Conservation (phyloP, 129 eudicot genomes). For the Pulicaria dysenterica region DNA sequence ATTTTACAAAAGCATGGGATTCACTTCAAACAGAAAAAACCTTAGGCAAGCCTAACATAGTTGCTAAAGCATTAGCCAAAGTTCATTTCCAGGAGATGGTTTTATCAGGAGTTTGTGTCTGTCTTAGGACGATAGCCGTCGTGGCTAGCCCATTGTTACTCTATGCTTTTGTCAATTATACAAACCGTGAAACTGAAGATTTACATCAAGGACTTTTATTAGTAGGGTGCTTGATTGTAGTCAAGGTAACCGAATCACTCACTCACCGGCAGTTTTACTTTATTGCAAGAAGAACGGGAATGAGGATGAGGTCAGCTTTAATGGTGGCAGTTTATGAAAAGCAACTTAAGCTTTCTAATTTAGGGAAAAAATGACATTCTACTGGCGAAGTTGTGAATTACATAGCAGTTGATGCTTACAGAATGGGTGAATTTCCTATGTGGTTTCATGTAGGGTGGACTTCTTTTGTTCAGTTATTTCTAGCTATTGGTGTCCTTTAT, state of each 20-base stretch:
- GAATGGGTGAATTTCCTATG: conserved; percentile 78
- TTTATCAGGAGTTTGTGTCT: conserved; percentile 38
- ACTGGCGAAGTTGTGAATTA: conserved; percentile 78
- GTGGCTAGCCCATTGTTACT: conserved; percentile 53
- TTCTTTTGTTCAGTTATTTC: conserved; percentile 46
- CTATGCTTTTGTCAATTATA: conserved; percentile 53
- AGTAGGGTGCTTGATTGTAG: conserved; percentile 55
- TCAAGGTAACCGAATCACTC: conserved; percentile 66
- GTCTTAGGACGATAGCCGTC: conserved; percentile 45
- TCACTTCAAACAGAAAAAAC: conserved; percentile 35
- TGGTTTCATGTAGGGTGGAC: conserved; percentile 66
- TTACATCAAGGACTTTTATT: conserved; percentile 45
- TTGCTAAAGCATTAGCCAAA: conserved; percentile 38
- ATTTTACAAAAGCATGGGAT: conserved; percentile 48
- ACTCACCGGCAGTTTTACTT: conserved; percentile 70
- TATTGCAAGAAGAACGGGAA: conserved; percentile 59
- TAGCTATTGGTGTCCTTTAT: conserved; percentile 49
- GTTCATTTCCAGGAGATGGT: conserved; percentile 48
- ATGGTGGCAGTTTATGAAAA: conserved; percentile 73
- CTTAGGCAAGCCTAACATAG: conserved; percentile 33
- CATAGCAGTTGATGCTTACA: conserved; percentile 76
- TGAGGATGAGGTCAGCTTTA: conserved; percentile 77
- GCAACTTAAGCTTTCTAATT: conserved; percentile 65
- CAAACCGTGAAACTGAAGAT: conserved; percentile 30
- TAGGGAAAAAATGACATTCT: conserved; percentile 64